Base-by-base conservation (phyloP, 2,329 filamentous ascomycete species). In the Epichloe elymi region DNA sequence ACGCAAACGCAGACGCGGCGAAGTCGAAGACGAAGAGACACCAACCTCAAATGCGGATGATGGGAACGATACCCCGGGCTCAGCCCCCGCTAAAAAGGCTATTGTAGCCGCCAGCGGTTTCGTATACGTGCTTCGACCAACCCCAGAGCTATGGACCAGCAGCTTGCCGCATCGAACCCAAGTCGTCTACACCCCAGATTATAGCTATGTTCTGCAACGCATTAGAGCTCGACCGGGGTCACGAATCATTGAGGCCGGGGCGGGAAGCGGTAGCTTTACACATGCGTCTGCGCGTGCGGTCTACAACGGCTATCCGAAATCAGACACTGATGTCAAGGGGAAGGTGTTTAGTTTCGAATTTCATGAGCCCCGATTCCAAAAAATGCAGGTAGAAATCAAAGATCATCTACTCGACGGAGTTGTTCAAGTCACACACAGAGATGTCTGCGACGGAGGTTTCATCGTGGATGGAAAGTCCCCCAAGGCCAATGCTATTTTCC, bases 131-230 rank as follows among this genome's bases (percentile, higher is more conserved):
- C 72, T 93, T 15, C 82, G 83, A 12, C 87, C 87, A 0, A 89
- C 86, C 0, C 86, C 87, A 4, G 87, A 93, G 65, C 74, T 86
- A 20, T 93, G 87, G 87, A 93, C 87, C 0, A 78, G 79, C 50
- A 87, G 84, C 52, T 68, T 93, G 46, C 87, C 87, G 1, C 87
- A 93, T 63, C 75, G 87, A 54, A 93, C 87, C 0, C 87, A 93
- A 63, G 87, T 93, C 38, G 87, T 93, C 49, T 93, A 93, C 64
- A 90, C 85, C 0, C 86, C 86, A 15, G 87, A 93, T 64, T 90
- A 89, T 68, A 90, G 86, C 69, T 93, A 89, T 62, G 80, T 93
- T 46, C 71, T 93, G 11, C 85, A 90, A 60, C 76, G 86, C 36
- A 76, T 93, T 59, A 78, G 85, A 35, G 86, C 84, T 5, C 72